phyloP scores from a whole-genome alignment of 495 filamentous ascomycete species.

The Hamigera avellanea region DNA sequence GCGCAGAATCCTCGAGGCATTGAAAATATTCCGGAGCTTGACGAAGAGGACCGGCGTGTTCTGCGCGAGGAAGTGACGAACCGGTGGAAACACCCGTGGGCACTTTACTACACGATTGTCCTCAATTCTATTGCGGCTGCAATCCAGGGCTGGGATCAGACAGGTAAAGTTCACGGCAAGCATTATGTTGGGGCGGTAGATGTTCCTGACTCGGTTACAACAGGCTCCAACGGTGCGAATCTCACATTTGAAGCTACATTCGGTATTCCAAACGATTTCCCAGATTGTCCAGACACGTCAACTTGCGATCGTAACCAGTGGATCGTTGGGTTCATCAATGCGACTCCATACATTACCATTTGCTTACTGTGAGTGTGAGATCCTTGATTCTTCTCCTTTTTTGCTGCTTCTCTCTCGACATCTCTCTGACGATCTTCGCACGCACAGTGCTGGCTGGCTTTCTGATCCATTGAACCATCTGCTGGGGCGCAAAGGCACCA shows the following conservation, averaged over 20 bases:
- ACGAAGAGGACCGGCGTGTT: slow-evolving; percentile 37
- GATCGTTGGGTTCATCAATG: slow-evolving; percentile 53
- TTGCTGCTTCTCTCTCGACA: slow-evolving; percentile 12
- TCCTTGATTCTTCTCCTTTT: too few relatives aligned
- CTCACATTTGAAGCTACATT: slow-evolving; percentile 50
- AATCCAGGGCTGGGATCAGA: slow-evolving; percentile 63
- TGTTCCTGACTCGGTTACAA: too few relatives aligned
- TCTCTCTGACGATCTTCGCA: slow-evolving; percentile 31
- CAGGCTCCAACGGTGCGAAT: slow-evolving; percentile 62
- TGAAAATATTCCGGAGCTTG: slow-evolving; percentile 43
- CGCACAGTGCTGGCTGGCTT: too few relatives aligned
- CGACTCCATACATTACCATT: slow-evolving; percentile 37
- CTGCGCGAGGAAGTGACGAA: slow-evolving; percentile 46
- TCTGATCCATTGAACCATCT: slow-evolving; percentile 46
- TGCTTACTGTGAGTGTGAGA: not conserved
- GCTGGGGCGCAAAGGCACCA: slow-evolving; percentile 46
- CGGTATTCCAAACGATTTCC: slow-evolving; percentile 34
- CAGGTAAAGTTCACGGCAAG: too few relatives aligned
- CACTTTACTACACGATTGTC: slow-evolving; percentile 58
- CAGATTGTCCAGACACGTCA: too few relatives aligned
- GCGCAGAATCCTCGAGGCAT: slow-evolving; percentile 47
- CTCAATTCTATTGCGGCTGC: slow-evolving; percentile 62
- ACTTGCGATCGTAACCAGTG: slow-evolving; percentile 41
- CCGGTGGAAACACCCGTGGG: slow-evolving; percentile 52
- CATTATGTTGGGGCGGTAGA: too few relatives aligned